These are phyloP conservation scores for Thermothielavioides terrestris DNA, from an alignment of 495 filamentous ascomycete species.

Conservation along the genomic window DNA sequence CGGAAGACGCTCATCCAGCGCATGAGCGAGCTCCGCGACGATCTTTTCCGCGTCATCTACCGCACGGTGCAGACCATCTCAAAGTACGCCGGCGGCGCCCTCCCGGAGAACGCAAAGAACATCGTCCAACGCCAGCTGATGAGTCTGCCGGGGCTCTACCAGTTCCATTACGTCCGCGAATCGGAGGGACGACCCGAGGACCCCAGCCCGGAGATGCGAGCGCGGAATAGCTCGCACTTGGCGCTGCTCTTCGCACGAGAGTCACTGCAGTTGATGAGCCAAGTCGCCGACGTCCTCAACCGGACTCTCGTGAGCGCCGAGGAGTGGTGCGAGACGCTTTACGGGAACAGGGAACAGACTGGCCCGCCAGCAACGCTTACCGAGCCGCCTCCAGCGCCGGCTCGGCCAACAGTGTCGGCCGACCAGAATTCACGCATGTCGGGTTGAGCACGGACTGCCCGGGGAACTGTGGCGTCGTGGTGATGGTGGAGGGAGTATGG, in stretches of 20 bases:
- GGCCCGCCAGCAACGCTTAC: constrained; percentile 11
- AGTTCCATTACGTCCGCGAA: constrained; percentile 40
- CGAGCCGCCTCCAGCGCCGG: constrained; percentile 1
- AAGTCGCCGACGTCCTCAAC: constrained; percentile 72
- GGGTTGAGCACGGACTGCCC: no score
- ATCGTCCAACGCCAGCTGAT: constrained; percentile 72
- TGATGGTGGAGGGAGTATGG: no score
- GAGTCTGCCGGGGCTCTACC: constrained; percentile 69
- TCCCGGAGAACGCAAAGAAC: constrained; percentile 73
- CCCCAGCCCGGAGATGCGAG: constrained; percentile 28
- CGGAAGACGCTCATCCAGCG: constrained; percentile 41
- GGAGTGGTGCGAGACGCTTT: constrained; percentile 72
- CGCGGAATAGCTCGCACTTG: constrained; percentile 49
- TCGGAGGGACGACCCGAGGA: constrained; percentile 35
- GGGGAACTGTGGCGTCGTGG: no score
- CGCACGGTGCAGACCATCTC: constrained; percentile 70
- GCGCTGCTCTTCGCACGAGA: constrained; percentile 78
- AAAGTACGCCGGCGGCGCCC: constrained; percentile 70
- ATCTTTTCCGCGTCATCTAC: constrained; percentile 68
- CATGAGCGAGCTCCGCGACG: constrained; percentile 60
- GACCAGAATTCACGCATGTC: constrained; percentile 11
- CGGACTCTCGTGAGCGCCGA: constrained; percentile 81
- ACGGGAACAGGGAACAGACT: constrained; percentile 48
- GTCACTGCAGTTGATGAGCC: constrained; percentile 79
- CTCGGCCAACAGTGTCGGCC: background rate